Base-by-base conservation (phyloP, 352 stramenopile species). In the Phytophthora sp. region DNA sequence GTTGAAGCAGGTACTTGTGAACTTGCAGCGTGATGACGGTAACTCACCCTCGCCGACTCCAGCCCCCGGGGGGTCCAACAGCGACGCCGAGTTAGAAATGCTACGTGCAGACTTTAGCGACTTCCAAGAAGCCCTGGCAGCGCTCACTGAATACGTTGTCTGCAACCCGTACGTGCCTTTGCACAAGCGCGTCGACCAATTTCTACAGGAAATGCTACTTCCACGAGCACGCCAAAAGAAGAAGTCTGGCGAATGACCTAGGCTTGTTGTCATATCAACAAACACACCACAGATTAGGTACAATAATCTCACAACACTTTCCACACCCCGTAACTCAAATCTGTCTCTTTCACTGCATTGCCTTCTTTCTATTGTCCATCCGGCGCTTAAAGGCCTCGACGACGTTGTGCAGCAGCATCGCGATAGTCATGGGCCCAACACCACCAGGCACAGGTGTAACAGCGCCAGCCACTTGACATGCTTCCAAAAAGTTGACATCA, bases 361-460 rank as follows among this genome's bases (percentile, higher is more conserved):
- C 44, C 23, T 43, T 52, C 24, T 71, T 44, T 70, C 50, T 62
- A 63, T 54, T 74, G 17, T 71, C 68, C 54, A 89, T 84, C 26
- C 77, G 77, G 35, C 82, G 81, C 58, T 87, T 90, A 71, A 86
- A 93, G 1, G 84, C 82, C 3, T 78, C 76, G 18, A 93, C 78
- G 26, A 93, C 84, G 72, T 98, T 98, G 39, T 95, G 84, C 34
- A 98, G 88, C 53, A 98, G 69, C 92, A 97, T 98, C 8, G 95
- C 89, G 60, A 98, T 98, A 9, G 95, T 99, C 97, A 99, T 99
- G 13, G 98, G 98, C 2, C 98, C 98, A 35, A 99, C 97, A 54
- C 98, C 98, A 27, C 89, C 88, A 11, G 97, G 96, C n/a, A 99
- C 98, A 2, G 98, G 98, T 10, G 98, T 99, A 61, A 99, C 94